Percentiles rank a stretch among this genome's conserved stretches.
These are phyloP conservation scores for Gracilaria gracilis DNA, from an alignment of 23 red algal species.

Conservation along the genomic window DNA sequence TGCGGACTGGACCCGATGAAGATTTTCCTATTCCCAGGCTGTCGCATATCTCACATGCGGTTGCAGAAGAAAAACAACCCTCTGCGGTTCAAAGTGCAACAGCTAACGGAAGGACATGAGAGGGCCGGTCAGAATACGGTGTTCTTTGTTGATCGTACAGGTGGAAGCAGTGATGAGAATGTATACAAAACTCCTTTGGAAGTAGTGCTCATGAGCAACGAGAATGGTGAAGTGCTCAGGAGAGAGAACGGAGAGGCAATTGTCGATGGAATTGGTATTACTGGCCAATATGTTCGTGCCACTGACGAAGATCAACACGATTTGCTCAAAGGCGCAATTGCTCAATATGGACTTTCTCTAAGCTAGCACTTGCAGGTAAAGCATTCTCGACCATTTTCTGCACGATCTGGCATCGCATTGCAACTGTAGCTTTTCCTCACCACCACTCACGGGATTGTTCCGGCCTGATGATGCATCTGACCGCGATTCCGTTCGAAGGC, in stretches of 20 bases:
- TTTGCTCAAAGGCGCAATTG: neutral
- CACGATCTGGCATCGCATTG: too few relatives aligned
- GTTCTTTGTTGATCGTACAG: neutral
- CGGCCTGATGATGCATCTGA: too few relatives aligned
- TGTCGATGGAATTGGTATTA: neutral
- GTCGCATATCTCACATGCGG: neutral
- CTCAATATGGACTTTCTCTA: neutral
- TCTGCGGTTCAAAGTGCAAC: neutral
- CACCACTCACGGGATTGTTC: too few relatives aligned
- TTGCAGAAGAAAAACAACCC: neutral
- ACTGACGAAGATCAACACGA: neutral
- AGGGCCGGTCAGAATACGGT: too few relatives aligned
- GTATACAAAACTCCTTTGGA: neutral
- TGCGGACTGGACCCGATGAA: neutral
- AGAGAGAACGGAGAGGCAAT: too few relatives aligned
- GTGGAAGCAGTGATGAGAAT: neutral
- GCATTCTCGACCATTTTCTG: too few relatives aligned
- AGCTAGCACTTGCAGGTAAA: too few relatives aligned
- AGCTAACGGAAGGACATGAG: neutral
- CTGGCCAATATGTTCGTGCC: neutral
- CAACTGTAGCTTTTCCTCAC: too few relatives aligned
- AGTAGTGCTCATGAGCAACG: too few relatives aligned
- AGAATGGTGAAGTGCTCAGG: too few relatives aligned
- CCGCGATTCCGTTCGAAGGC: too few relatives aligned
- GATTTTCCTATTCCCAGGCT: neutral